Conservation (phyloP, 441 rosid species). For the Gossypium davidsonii region DNA sequence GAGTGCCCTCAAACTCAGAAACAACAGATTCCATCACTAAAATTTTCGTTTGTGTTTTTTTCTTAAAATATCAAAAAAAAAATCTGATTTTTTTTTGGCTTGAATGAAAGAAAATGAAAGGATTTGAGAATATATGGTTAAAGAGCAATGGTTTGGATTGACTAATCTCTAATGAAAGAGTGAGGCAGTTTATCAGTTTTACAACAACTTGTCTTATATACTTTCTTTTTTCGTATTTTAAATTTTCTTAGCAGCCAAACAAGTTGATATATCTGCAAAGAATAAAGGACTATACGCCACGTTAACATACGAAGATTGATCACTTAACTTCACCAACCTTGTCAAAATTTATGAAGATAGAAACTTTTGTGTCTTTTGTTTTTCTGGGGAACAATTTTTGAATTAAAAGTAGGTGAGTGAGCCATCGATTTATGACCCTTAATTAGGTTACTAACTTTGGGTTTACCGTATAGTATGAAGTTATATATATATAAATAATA, state of each 20-base stretch:
- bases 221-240: not conserved
- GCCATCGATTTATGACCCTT: not conserved
- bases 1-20: constrained; percentile 71
- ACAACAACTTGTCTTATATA: constrained; percentile 37
- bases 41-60: not conserved
- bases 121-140: constrained; percentile 22
- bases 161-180: constrained; percentile 28
- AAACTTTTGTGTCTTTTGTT: not conserved
- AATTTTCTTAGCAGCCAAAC: not conserved
- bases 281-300: constrained; percentile 41
- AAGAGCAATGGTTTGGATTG: constrained; percentile 29
- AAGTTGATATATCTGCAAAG: constrained; percentile 29
- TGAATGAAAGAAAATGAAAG: not conserved
- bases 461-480: not conserved
- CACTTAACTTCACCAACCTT: constrained; percentile 60
- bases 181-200: constrained; percentile 53
- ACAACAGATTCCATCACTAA: constrained; percentile 38
- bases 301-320: constrained; percentile 40
- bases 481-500: no score
- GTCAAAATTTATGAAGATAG: constrained; percentile 8
- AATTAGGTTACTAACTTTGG: constrained; percentile 31
- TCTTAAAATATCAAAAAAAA: not conserved
- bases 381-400: not conserved
- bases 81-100: not conserved
- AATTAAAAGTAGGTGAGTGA: not conserved